A percentile compares a stretch with the other conserved stretches of the same genome.
These are phyloP conservation scores for Cymbomonas tetramitiformis DNA, from an alignment of 139 green algal genomes.

Conservation along the genomic window DNA sequence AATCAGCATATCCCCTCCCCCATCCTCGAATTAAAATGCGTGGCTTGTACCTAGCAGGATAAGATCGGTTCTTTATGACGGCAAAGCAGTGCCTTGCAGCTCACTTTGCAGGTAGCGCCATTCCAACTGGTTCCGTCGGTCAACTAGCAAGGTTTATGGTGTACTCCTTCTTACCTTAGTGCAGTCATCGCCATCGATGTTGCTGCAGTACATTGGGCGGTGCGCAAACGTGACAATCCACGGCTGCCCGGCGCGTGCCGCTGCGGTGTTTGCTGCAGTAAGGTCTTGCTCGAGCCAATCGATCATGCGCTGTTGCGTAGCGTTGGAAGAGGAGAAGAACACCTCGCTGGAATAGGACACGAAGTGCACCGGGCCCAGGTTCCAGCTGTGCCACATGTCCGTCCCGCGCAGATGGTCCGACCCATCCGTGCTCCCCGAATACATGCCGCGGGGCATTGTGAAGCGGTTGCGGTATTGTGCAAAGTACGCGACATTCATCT, in stretches of 20 bases:
- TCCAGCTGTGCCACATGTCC: background rate
- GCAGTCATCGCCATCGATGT: no score
- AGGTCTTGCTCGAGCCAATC: conserved; percentile 8
- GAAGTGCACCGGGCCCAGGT: conserved; percentile 10
- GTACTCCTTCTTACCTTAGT: no score
- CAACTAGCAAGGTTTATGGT: no score
- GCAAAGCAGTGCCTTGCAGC: no score
- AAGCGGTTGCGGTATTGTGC: background rate
- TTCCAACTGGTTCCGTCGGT: no score
- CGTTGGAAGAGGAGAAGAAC: conserved; percentile 8
- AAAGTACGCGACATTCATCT: conserved; percentile 1
- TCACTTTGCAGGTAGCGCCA: no score
- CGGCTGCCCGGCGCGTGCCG: background rate
- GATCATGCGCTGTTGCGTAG: no score
- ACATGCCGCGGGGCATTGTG: background rate
- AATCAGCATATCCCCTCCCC: no score
- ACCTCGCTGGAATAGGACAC: background rate
- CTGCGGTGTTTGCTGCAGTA: background rate
- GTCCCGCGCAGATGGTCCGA: no score
- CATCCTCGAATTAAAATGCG: no score
- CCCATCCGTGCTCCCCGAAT: background rate
- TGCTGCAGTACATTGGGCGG: conserved; percentile 12
- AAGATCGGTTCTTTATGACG: no score
- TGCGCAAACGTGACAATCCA: conserved; percentile 7
- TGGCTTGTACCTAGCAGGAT: no score